These are phyloP conservation scores for Solanum pimpinellifolium DNA, from an alignment of 257 asterid species.

Conservation along the genomic window DNA sequence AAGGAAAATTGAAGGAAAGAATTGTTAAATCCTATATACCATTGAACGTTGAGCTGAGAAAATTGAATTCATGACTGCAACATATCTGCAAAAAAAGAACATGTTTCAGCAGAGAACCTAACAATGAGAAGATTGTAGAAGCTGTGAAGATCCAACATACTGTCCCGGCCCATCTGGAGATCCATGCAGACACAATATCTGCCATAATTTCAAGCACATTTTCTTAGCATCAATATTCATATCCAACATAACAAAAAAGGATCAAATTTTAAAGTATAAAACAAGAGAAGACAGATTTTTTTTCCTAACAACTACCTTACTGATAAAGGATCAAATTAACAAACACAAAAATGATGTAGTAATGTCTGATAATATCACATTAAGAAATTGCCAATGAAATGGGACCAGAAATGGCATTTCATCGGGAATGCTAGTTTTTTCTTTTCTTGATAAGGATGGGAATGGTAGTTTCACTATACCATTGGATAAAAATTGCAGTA, in stretches of 20 bases:
- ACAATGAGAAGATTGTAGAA: neutral
- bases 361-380: neutral
- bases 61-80: conserved; percentile 89
- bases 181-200: conserved; percentile 94
- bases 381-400: neutral
- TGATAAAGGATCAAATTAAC: neutral
- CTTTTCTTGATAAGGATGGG: neutral
- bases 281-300: neutral
- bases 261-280: neutral
- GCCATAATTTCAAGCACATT: conserved; percentile 20
- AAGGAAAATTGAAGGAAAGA: neutral
- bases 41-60: conserved; percentile 92
- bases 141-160: conserved; percentile 30
- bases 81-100: conserved; percentile 45
- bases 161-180: conserved; percentile 96
- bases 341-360: neutral
- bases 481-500: neutral
- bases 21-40: conserved; percentile 28
- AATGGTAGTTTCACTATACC: neutral
- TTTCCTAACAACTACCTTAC: neutral
- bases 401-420: neutral
- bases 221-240: conserved; percentile 2
- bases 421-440: neutral
- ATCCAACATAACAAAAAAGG: neutral
- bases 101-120: conserved; percentile 3